Percentiles rank a stretch among this genome's conserved stretches.
Evolutionary conservation across 2,329 filamentous ascomycete genomes (phyloP).

Genomic region (Cephalotrichum gorgonifer): DNA sequence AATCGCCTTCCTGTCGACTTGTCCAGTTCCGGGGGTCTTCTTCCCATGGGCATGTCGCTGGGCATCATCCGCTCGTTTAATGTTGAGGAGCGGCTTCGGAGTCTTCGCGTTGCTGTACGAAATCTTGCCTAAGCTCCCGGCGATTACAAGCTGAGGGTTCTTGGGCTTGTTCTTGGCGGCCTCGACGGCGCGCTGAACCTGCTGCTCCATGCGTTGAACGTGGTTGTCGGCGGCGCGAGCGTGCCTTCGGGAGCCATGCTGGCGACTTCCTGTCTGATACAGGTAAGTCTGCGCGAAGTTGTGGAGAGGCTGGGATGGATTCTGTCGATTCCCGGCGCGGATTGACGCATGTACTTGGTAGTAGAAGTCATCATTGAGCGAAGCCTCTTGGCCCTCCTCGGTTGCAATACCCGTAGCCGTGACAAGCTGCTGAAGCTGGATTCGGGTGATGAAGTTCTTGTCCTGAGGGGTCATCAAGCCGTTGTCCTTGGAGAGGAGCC

Average conservation of each 20-base stretch:
- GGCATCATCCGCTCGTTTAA: constrained; percentile 72
- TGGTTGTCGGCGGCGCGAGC: constrained; percentile 87
- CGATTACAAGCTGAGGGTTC: constrained; percentile 92
- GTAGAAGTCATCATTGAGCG: constrained; percentile 89
- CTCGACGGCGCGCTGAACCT: constrained; percentile 93
- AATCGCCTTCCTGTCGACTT: constrained; percentile 70
- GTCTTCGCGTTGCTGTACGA: constrained; percentile 99
- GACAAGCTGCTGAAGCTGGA: constrained; percentile 92
- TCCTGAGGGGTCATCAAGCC: constrained; percentile 98
- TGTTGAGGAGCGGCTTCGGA: constrained; percentile 86
- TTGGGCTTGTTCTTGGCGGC: constrained; percentile 96
- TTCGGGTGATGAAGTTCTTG: constrained; percentile 98
- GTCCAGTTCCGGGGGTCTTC: constrained; percentile 25
- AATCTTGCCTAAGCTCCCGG: constrained; percentile 93
- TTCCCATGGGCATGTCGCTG: constrained; percentile 41
- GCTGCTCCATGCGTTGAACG: constrained; percentile 97
- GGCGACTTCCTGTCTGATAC: constrained; percentile 83
- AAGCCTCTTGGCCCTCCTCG: constrained; percentile 69
- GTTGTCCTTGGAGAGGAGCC: constrained; percentile 84
- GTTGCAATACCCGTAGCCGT: constrained; percentile 81
- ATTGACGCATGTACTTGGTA: constrained; percentile 97
- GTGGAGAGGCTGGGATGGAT: constrained; percentile 84
- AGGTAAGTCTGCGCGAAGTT: constrained; percentile 98
- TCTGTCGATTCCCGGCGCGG: constrained; percentile 76
- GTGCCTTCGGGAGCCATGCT: constrained; percentile 64